Conservation (phyloP, 805 yeast genomes). For the Scheffersomyces stipitis region DNA sequence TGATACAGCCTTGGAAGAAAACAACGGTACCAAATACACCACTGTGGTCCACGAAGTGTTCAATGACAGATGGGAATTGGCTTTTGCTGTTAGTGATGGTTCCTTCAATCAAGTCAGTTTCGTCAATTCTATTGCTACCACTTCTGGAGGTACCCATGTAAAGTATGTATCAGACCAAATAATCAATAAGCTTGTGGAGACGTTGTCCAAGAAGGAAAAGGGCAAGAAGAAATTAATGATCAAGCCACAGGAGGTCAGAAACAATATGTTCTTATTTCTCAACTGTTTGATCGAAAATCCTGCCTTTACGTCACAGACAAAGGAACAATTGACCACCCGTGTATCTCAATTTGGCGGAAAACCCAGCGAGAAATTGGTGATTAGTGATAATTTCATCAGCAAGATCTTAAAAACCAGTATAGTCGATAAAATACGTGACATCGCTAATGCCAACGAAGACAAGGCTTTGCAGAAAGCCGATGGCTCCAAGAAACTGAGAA, state of each 20-base stretch:
- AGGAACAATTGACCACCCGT: slow-evolving; percentile 91
- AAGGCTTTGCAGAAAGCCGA: slow-evolving; percentile 85
- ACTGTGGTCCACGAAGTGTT: slow-evolving; percentile 74
- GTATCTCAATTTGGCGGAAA: slow-evolving; percentile 86
- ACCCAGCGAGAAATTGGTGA: slow-evolving; percentile 50
- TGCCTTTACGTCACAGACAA: slow-evolving; percentile 95
- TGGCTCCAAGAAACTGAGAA: slow-evolving; percentile 79
- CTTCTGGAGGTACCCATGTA: slow-evolving; percentile 95
- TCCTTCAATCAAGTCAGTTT: slow-evolving; percentile 91
- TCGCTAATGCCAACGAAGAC: slow-evolving; percentile 87
- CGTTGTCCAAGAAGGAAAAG: slow-evolving; percentile 61
- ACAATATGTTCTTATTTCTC: slow-evolving; percentile 85
- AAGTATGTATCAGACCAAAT: slow-evolving; percentile 83
- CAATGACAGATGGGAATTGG: slow-evolving; percentile 93
- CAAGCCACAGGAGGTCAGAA: slow-evolving; percentile 84
- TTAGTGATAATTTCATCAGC: slow-evolving; percentile 74
- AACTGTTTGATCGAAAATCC: slow-evolving; percentile 95
- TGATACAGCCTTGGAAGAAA: slow-evolving; percentile 23
- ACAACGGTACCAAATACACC: slow-evolving; percentile 36
- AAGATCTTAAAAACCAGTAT: slow-evolving; percentile 65
- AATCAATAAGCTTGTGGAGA: slow-evolving; percentile 70
- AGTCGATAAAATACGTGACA: slow-evolving; percentile 73
- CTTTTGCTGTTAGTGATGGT: slow-evolving; percentile 90
- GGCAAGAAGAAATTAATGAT: slow-evolving; percentile 66
- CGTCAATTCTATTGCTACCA: slow-evolving; percentile 96